Evolutionary conservation across 345 rosid genomes (phyloP).

Genomic region (Syzygium aromaticum): DNA sequence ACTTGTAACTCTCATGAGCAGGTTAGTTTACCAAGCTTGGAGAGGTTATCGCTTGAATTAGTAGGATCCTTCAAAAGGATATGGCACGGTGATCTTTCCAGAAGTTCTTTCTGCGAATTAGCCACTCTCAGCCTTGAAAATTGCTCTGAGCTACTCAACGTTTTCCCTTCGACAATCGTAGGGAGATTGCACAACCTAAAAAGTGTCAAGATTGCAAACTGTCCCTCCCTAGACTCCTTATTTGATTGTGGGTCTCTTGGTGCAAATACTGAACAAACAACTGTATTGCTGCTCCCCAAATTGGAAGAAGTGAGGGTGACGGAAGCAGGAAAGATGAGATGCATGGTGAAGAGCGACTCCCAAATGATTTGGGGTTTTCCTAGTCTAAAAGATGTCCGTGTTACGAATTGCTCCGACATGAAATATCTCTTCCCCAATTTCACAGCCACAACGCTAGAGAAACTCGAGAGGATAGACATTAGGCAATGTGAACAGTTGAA

Average conservation of each 20-base stretch:
- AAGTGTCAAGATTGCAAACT: accelerated
- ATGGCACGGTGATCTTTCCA: background rate
- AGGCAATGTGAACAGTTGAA: accelerated
- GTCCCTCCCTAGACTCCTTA: background rate
- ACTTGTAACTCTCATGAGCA: too few species aligned
- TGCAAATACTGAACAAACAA: background rate
- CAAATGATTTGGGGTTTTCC: background rate
- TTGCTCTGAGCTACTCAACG: background rate
- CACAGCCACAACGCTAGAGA: background rate
- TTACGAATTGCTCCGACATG: accelerated
- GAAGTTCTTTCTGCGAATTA: background rate
- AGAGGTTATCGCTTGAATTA: background rate
- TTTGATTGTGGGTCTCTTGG: background rate
- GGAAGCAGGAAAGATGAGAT: background rate
- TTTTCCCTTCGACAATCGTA: background rate
- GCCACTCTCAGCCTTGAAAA: background rate
- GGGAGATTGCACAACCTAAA: background rate
- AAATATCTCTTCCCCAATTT: background rate
- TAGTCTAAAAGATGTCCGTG: accelerated
- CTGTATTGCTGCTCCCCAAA: background rate
- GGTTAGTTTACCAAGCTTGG: background rate
- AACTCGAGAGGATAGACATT: accelerated
- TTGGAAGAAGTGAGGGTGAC: accelerated
- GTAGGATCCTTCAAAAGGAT: background rate
- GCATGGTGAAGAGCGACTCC: background rate